Conservation (phyloP, 768 basidiomycete species). For the Tulasnella sp. region DNA sequence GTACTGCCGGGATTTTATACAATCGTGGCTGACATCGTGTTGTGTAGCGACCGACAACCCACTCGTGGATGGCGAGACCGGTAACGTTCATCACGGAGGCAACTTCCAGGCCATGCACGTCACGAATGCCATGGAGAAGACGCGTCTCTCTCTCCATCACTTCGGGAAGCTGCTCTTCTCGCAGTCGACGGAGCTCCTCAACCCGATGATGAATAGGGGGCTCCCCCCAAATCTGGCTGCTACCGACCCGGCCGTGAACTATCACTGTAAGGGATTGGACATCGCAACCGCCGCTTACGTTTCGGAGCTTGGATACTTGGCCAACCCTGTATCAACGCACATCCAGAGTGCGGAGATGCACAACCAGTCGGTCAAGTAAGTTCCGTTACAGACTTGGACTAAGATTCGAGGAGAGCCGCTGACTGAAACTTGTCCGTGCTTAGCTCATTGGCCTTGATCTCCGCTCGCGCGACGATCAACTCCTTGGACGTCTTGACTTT, state of each 20-base stretch:
- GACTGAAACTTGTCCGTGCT: too few relatives aligned
- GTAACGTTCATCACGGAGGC: conserved; percentile 65
- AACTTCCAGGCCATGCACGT: conserved; percentile 87
- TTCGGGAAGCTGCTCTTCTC: conserved; percentile 59
- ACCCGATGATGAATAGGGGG: conserved; percentile 75
- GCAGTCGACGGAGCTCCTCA: conserved; percentile 60
- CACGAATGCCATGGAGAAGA: conserved; percentile 81
- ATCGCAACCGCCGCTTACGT: conserved; percentile 76
- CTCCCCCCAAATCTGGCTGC: conserved; percentile 70
- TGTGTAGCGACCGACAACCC: conserved; percentile 77
- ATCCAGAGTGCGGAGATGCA: conserved; percentile 87
- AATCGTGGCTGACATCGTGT: not conserved
- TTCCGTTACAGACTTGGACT: conserved; percentile 17
- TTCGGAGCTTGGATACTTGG: conserved; percentile 69
- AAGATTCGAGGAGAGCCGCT: too few relatives aligned
- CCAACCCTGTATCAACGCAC: conserved; percentile 73
- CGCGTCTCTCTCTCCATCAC: conserved; percentile 58
- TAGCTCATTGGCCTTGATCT: conserved; percentile 52
- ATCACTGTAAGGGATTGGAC: conserved; percentile 75
- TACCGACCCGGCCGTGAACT: conserved; percentile 70
- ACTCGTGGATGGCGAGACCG: conserved; percentile 56
- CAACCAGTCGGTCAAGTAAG: conserved; percentile 83
- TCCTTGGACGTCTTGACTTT: conserved; percentile 69
- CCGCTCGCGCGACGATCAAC: conserved; percentile 66
- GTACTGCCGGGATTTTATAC: not conserved